A percentile compares a stretch with the other conserved stretches of the same genome.
Evolutionary conservation across 345 rosid species (phyloP).

Genomic region (Lepidium aucheri): DNA sequence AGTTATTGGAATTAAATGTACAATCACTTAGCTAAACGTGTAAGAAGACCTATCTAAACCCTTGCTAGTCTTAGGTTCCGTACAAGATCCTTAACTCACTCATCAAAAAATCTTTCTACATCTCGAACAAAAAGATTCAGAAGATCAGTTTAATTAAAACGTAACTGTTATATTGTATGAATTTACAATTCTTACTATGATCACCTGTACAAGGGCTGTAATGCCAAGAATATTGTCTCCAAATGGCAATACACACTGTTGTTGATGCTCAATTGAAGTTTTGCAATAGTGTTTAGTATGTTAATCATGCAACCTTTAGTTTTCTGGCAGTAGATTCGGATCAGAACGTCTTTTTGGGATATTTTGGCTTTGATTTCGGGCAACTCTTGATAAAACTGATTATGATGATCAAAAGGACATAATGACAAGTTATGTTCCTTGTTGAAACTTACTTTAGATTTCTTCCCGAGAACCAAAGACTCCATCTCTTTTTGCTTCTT

Average conservation of each 20-base stretch:
- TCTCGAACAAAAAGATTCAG: constrained; percentile 29
- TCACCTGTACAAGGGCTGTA: constrained; percentile 61
- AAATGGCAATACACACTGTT: no score
- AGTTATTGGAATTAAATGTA: neutral
- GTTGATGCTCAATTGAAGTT: no score
- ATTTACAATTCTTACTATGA: neutral
- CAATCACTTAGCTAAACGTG: neutral
- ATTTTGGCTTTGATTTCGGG: constrained; percentile 71
- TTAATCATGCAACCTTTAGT: no score
- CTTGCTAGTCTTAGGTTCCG: constrained; percentile 39
- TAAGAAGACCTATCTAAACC: no score
- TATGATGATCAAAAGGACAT: no score
- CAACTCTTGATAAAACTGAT: constrained; percentile 25
- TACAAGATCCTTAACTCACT: constrained; percentile 43
- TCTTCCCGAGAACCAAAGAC: constrained; percentile 47
- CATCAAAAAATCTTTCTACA: constrained; percentile 38
- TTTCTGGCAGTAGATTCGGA: no score
- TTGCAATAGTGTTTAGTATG: no score
- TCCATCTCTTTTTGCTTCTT: constrained; percentile 39
- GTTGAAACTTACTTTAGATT: constrained; percentile 31
- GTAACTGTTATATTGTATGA: neutral
- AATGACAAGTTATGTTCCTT: constrained; percentile 31
- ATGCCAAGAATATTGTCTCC: constrained; percentile 54
- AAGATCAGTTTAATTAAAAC: neutral
- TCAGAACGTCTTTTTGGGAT: constrained; percentile 41